These are phyloP conservation scores for Phenoliferia sp. DNA, from an alignment of 1,284 basidiomycete species.

Conservation along the genomic window DNA sequence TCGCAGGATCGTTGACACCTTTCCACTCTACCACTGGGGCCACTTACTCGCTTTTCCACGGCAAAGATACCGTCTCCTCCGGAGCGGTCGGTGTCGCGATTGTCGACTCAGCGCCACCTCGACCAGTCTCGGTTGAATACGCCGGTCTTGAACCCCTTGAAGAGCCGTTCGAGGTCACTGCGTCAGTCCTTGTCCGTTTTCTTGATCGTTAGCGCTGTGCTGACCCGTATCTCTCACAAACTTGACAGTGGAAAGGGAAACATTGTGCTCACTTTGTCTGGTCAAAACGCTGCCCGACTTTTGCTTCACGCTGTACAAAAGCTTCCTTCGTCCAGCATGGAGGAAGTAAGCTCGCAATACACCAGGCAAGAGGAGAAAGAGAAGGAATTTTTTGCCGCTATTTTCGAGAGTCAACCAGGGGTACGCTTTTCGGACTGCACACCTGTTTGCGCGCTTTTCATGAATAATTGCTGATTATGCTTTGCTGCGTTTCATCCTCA, in stretches of 20 bases:
- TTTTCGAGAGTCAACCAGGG: slow-evolving; percentile 9
- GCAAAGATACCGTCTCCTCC: not conserved
- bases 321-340: not conserved
- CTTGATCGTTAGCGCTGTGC: not conserved
- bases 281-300: slow-evolving; percentile 24
- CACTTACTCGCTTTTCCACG: slow-evolving; percentile 19
- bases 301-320: slow-evolving; percentile 20
- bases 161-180: slow-evolving; percentile 12
- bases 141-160: slow-evolving; percentile 13
- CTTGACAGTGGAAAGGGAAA: slow-evolving; percentile 23
- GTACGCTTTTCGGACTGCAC: not conserved
- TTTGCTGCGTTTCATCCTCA: not conserved
- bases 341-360: not conserved
- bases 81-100: slow-evolving; percentile 28
- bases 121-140: slow-evolving; percentile 6
- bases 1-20: slow-evolving; percentile 25
- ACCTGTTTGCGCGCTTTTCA: no score
- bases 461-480: not conserved
- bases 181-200: not conserved
- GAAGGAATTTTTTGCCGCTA: slow-evolving; percentile 29
- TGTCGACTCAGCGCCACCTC: slow-evolving; percentile 2
- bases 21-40: slow-evolving; percentile 18
- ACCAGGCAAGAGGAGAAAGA: slow-evolving; percentile 21
- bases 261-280: slow-evolving; percentile 24
- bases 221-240: not conserved